These are phyloP conservation scores for Pezicula carpinea DNA, from an alignment of 2,329 filamentous ascomycete species.

Conservation along the genomic window DNA sequence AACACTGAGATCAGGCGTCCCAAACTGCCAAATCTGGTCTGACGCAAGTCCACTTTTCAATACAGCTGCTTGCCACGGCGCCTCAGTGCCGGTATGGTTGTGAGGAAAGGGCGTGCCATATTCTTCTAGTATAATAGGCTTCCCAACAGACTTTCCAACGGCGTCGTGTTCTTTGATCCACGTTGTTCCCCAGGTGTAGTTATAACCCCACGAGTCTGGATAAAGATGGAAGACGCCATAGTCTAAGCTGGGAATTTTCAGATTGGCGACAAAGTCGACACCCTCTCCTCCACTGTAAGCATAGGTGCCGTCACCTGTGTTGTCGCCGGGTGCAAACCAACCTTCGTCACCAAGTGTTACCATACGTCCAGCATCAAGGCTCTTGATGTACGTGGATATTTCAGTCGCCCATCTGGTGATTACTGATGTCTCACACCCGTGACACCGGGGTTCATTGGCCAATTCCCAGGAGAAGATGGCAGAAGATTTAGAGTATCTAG, in stretches of 20 bases:
- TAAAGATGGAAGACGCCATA: conserved; percentile 51
- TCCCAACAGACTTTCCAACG: conserved; percentile 31
- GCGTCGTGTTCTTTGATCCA: conserved; percentile 43
- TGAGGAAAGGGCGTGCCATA: conserved; percentile 27
- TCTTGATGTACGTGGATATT: conserved; percentile 59
- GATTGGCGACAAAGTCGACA: conserved; percentile 42
- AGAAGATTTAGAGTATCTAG: conserved; percentile 51
- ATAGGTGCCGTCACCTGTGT: conserved; percentile 35
- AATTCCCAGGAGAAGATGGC: conserved; percentile 66
- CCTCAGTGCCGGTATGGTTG: conserved; percentile 18
- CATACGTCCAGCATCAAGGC: conserved; percentile 55
- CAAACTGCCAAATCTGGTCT: conserved; percentile 26
- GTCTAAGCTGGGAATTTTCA: conserved; percentile 43
- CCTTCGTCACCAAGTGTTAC: conserved; percentile 62
- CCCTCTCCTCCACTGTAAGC: conserved; percentile 41
- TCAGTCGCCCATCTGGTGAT: conserved; percentile 55
- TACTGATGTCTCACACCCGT: conserved; percentile 51
- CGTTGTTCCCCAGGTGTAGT: conserved; percentile 35
- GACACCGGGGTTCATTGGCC: conserved; percentile 61
- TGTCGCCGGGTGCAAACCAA: conserved; percentile 37
- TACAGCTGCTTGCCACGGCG: conserved; percentile 21
- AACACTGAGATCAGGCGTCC: conserved; percentile 14
- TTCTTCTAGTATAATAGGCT: conserved; percentile 36
- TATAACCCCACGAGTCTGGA: conserved; percentile 36
- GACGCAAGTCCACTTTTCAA: conserved; percentile 18